Conservation (phyloP, 2,329 filamentous ascomycete species). For the Arthrobotrys megalospora region DNA sequence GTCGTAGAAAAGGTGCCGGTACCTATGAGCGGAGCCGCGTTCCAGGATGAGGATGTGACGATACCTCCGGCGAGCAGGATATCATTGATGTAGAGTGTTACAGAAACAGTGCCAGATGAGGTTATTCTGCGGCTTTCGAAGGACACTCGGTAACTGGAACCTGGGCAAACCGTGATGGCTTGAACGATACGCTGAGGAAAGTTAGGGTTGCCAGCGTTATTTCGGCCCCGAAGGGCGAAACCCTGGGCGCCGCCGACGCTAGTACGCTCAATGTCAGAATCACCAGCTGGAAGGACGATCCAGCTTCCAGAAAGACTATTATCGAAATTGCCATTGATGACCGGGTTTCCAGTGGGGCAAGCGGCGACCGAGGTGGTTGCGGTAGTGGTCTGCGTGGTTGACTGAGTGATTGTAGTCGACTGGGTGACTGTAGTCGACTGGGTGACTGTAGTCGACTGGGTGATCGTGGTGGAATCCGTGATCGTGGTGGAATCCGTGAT, state of each 20-base stretch:
- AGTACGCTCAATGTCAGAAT: constrained; percentile 17
- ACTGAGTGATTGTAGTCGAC: neutral
- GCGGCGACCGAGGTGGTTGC: constrained; percentile 4
- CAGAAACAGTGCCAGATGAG: constrained; percentile 7
- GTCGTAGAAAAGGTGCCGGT: constrained; percentile 14
- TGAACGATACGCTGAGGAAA: constrained; percentile 25
- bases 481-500: constrained; percentile 42
- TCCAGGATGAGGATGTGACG: neutral
- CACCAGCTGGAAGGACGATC: constrained; percentile 1
- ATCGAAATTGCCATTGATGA: constrained; percentile 30
- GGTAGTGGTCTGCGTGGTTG: neutral
- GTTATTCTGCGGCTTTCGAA: constrained; percentile 4
- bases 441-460: constrained; percentile 15
- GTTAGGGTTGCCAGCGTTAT: constrained; percentile 15
- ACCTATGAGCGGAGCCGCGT: neutral
- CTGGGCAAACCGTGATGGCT: constrained; percentile 30
- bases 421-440: constrained; percentile 13
- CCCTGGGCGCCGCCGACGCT: neutral
- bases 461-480: constrained; percentile 20
- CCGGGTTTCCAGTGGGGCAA: constrained; percentile 28
- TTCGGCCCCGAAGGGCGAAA: neutral
- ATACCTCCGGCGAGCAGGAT: constrained; percentile 8
- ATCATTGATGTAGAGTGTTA: constrained; percentile 24
- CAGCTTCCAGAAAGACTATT: neutral
- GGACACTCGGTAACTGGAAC: constrained; percentile 6